phyloP scores from a whole-genome alignment of 2,329 filamentous ascomycete genomes.

The Fusarium ramigenum region DNA sequence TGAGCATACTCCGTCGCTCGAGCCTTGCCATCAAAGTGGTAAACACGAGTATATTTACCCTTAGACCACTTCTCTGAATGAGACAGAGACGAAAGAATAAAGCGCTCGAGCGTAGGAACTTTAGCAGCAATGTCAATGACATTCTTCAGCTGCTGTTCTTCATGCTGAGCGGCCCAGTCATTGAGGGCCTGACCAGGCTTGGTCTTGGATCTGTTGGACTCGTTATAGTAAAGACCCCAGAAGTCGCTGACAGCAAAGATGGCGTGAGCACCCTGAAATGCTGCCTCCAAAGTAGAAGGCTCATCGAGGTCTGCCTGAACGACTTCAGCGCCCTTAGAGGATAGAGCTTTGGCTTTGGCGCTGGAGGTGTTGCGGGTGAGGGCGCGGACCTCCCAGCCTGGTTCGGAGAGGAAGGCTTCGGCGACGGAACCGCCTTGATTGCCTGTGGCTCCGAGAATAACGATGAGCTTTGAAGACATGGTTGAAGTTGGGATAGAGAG shows the following conservation, averaged over 20 bases:
- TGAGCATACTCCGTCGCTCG: slow-evolving; percentile 43
- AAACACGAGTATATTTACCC: slow-evolving; percentile 53
- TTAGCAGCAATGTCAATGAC: slow-evolving; percentile 49
- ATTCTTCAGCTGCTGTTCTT: slow-evolving; percentile 49
- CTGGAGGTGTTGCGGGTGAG: slow-evolving; percentile 20
- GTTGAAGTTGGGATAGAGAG: not conserved
- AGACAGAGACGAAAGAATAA: slow-evolving; percentile 51
- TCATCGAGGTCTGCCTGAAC: slow-evolving; percentile 7
- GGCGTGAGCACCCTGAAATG: slow-evolving; percentile 9
- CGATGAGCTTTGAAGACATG: slow-evolving; percentile 28
- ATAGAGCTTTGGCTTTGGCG: slow-evolving; percentile 11
- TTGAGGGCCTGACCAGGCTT: slow-evolving; percentile 26
- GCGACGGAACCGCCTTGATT: slow-evolving; percentile 33
- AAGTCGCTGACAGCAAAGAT: slow-evolving; percentile 46
- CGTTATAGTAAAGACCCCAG: slow-evolving; percentile 29
- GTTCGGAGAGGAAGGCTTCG: slow-evolving; percentile 5
- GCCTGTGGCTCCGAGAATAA: slow-evolving; percentile 28
- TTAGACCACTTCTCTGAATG: slow-evolving; percentile 49
- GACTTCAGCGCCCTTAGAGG: slow-evolving; percentile 11
- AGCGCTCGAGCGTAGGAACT: slow-evolving; percentile 46
- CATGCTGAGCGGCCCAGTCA: slow-evolving; percentile 40
- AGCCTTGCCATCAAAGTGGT: slow-evolving; percentile 56
- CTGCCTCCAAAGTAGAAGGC: not conserved
- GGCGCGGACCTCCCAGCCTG: slow-evolving; percentile 22
- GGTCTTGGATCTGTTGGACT: slow-evolving; percentile 9